Conservation (phyloP, 441 rosid species). For the Erodium moschatum region DNA sequence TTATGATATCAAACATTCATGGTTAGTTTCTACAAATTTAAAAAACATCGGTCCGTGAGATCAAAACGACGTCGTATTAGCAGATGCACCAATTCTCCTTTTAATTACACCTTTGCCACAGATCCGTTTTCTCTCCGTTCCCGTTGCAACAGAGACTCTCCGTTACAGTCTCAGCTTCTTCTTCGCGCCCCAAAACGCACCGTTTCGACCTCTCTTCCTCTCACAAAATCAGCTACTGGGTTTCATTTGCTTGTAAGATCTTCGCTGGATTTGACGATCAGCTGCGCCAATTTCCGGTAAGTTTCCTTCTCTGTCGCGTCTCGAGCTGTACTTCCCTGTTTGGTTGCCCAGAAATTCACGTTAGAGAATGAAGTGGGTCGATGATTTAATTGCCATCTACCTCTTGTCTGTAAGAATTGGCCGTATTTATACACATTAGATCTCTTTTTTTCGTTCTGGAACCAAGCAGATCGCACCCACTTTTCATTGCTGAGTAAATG, state of each 20-base stretch:
- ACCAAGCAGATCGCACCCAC: constrained; percentile 5
- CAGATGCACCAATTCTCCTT: too few relatives aligned
- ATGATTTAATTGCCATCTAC: not conserved
- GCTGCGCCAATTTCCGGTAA: not conserved
- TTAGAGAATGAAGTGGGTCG: not conserved
- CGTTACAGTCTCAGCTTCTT: too few relatives aligned
- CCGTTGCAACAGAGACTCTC: not conserved
- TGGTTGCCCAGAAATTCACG: not conserved
- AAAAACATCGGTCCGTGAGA: too few relatives aligned
- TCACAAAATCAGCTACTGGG: not conserved
- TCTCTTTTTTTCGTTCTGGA: not conserved
- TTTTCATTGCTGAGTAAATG: not conserved
- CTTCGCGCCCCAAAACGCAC: not conserved
- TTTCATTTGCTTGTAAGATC: not conserved
- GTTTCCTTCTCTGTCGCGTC: not conserved
- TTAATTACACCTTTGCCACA: too few relatives aligned
- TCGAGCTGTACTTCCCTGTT: not conserved
- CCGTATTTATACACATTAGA: not conserved
- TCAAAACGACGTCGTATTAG: too few relatives aligned
- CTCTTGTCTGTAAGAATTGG: not conserved
- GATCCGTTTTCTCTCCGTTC: not conserved
- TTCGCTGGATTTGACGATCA: not conserved
- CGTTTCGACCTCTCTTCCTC: not conserved
- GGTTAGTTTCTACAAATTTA: too few relatives aligned
- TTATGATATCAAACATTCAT: too few relatives aligned